Evolutionary conservation across 306 rosid species (phyloP).

Genomic region (Prunus padus): DNA sequence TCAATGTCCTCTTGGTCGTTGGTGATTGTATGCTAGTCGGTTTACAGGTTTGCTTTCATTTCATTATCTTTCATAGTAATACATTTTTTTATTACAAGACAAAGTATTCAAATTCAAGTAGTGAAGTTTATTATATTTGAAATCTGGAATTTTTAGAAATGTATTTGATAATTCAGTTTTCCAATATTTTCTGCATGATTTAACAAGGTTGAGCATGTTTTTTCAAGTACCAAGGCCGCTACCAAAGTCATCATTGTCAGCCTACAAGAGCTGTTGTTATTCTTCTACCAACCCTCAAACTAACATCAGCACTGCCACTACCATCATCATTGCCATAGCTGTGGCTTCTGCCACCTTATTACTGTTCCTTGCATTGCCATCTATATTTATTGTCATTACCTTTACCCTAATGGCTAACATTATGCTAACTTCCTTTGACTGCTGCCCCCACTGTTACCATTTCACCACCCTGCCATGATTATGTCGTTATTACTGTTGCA

Average conservation of each 20-base stretch:
- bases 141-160: background rate
- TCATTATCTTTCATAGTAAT: background rate
- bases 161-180: background rate
- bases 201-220: background rate
- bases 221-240: background rate
- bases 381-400: background rate
- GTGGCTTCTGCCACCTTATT: background rate
- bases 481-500: background rate
- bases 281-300: background rate
- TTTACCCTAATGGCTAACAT: background rate
- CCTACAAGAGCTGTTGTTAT: background rate
- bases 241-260: background rate
- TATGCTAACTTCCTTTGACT: background rate
- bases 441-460: background rate
- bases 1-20: slow-evolving; percentile 80
- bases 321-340: background rate
- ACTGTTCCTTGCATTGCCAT: background rate
- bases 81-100: background rate
- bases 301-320: background rate
- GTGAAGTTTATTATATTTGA: background rate
- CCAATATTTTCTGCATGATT: background rate
- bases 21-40: slow-evolving; percentile 98
- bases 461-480: background rate
- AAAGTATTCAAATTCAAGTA: background rate
- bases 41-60: slow-evolving; percentile 64